A percentile compares a stretch with the other conserved stretches of the same genome.
Conservation (phyloP, 495 filamentous ascomycete genomes). For the Glarea lozoyensis region DNA sequence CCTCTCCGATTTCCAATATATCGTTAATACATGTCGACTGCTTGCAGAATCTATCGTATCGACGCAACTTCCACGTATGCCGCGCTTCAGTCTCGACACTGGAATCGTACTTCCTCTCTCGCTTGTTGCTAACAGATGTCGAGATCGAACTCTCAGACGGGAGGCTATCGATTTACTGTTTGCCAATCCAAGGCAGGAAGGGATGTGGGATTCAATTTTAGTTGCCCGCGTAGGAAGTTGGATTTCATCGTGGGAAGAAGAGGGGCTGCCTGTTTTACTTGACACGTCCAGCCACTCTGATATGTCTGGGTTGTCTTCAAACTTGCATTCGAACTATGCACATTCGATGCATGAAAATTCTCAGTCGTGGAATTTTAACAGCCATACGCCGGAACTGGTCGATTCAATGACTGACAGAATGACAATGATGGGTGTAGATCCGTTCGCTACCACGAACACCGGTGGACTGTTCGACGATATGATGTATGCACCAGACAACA, state of each 20-base stretch:
- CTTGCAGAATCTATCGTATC: slow-evolving; percentile 2
- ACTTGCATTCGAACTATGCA: no score
- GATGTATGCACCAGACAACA: no score
- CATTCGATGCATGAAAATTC: no score
- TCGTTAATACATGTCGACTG: slow-evolving; percentile 8
- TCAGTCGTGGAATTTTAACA: no score
- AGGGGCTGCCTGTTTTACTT: slow-evolving; percentile 63
- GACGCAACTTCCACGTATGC: slow-evolving; percentile 5
- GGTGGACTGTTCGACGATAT: no score
- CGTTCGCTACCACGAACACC: no score
- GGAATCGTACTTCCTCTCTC: slow-evolving; percentile 31
- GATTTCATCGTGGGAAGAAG: slow-evolving; percentile 15
- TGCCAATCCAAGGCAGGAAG: slow-evolving; percentile 35
- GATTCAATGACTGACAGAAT: no score
- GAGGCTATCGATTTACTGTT: slow-evolving; percentile 32
- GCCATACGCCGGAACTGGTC: no score
- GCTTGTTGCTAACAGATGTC: slow-evolving; percentile 31
- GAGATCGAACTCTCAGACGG: slow-evolving; percentile 34
- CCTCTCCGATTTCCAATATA: slow-evolving; percentile 16
- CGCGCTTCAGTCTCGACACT: slow-evolving; percentile 48
- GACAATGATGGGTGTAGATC: no score
- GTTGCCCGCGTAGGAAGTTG: slow-evolving; percentile 13
- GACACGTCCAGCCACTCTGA: slow-evolving; percentile 54
- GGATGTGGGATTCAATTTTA: slow-evolving; percentile 32
- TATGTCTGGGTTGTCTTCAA: not conserved